Conservation (phyloP, 495 filamentous ascomycete species). For the Aspergillus affinis region DNA sequence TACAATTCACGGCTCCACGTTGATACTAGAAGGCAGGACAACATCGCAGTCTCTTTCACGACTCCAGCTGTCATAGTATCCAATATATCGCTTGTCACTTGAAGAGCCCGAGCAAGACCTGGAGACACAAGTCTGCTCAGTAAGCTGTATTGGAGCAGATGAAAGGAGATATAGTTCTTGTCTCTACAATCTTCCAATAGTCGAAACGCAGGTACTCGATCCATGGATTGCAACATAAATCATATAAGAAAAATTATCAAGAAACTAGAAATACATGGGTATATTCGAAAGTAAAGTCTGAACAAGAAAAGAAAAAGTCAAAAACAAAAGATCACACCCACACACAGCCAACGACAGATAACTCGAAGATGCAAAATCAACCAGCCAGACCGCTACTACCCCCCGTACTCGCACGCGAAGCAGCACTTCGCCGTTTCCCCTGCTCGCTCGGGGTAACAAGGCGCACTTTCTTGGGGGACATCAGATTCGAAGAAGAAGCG, state of each 20-base stretch:
- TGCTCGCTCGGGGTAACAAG: constrained; percentile 47
- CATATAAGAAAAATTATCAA: neutral
- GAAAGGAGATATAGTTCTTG: no score
- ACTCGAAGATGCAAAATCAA: neutral
- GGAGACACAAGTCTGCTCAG: no score
- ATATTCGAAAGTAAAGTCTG: neutral
- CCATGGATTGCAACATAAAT: neutral
- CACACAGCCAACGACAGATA: neutral
- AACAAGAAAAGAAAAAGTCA: neutral
- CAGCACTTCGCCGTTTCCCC: constrained; percentile 25
- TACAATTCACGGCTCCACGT: no score
- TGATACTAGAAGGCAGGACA: no score
- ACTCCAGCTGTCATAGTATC: no score
- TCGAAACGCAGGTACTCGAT: no score
- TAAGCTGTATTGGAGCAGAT: no score
- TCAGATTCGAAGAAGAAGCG: constrained; percentile 28
- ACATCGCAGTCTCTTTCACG: no score
- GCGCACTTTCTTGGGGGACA: constrained; percentile 48
- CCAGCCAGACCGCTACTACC: constrained; percentile 12
- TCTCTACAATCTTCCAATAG: no score
- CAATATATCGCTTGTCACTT: no score
- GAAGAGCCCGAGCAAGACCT: no score
- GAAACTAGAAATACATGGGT: neutral
- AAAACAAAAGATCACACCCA: neutral
- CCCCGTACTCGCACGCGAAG: constrained; percentile 27